Evolutionary conservation across 208 protist genomes (phyloP).

Genomic region (Histomonas meleagridis): DNA sequence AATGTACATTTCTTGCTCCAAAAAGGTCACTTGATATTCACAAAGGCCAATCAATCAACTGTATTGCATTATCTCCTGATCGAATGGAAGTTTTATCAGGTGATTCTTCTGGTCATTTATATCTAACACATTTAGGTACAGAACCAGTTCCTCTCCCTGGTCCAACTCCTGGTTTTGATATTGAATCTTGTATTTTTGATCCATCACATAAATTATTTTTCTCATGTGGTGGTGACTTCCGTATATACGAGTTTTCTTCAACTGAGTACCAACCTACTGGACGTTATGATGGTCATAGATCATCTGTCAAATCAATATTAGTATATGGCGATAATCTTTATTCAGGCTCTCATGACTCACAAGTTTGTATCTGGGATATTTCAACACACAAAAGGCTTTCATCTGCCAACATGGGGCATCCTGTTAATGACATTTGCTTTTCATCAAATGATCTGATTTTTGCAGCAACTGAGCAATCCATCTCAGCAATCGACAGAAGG

Average conservation of each 20-base stretch:
- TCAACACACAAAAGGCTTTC: neutral
- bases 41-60: neutral
- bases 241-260: neutral
- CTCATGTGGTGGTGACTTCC: neutral
- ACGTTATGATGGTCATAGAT: neutral
- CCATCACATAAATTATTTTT: neutral
- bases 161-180: neutral
- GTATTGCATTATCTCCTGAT: neutral
- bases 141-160: neutral
- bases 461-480: neutral
- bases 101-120: neutral
- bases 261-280: neutral
- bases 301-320: neutral
- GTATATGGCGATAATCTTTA: neutral
- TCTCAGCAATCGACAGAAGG: neutral
- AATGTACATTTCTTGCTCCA: neutral
- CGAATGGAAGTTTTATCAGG: neutral
- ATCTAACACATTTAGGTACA: neutral
- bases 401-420: neutral
- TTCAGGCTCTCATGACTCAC: neutral
- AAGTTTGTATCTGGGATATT: conserved; percentile 2
- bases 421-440: neutral
- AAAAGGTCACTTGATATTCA: neutral
- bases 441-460: neutral
- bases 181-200: conserved; percentile 23